These are phyloP conservation scores for Chytriomyces sp. DNA, from an alignment of 192 early-diverging fungal species.

Conservation along the genomic window DNA sequence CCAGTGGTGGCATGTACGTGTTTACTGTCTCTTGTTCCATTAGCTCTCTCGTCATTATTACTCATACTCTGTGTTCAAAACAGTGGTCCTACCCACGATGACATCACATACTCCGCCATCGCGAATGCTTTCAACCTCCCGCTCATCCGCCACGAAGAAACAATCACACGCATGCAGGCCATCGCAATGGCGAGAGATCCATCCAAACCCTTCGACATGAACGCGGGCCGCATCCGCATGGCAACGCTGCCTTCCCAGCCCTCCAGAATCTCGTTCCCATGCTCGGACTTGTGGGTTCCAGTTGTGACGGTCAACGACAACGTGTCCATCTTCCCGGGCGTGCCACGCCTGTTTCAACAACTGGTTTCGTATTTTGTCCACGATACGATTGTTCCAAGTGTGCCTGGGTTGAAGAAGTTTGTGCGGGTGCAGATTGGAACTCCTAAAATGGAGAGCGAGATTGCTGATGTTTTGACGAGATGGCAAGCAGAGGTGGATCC, in stretches of 20 bases:
- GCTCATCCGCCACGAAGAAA: slow-evolving; percentile 60
- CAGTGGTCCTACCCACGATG: slow-evolving; percentile 41
- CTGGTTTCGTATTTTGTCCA: slow-evolving; percentile 37
- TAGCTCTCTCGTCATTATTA: too few species aligned
- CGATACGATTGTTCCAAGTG: slow-evolving; percentile 36
- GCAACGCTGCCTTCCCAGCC: slow-evolving; percentile 60
- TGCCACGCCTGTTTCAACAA: slow-evolving; percentile 68
- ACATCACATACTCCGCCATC: slow-evolving; percentile 56
- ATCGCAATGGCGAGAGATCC: slow-evolving; percentile 29
- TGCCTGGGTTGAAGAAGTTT: slow-evolving; percentile 31
- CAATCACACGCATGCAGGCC: slow-evolving; percentile 59
- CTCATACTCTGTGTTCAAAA: too few species aligned
- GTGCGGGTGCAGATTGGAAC: slow-evolving; percentile 56
- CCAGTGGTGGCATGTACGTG: slow-evolving; percentile 68
- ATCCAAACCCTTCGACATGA: slow-evolving; percentile 19
- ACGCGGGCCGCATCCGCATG: slow-evolving; percentile 67
- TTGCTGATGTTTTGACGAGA: slow-evolving; percentile 48
- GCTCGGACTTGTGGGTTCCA: slow-evolving; percentile 70
- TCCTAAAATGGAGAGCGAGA: slow-evolving; percentile 49
- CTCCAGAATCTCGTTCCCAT: slow-evolving; percentile 47
- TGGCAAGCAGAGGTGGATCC: slow-evolving; percentile 38
- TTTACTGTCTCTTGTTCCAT: too few species aligned
- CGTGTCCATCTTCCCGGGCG: slow-evolving; percentile 71
- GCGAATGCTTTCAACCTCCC: slow-evolving; percentile 60
- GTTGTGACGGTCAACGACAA: slow-evolving; percentile 69